Conservation (phyloP, 352 stramenopile species). For the Pythium sukuiense region DNA sequence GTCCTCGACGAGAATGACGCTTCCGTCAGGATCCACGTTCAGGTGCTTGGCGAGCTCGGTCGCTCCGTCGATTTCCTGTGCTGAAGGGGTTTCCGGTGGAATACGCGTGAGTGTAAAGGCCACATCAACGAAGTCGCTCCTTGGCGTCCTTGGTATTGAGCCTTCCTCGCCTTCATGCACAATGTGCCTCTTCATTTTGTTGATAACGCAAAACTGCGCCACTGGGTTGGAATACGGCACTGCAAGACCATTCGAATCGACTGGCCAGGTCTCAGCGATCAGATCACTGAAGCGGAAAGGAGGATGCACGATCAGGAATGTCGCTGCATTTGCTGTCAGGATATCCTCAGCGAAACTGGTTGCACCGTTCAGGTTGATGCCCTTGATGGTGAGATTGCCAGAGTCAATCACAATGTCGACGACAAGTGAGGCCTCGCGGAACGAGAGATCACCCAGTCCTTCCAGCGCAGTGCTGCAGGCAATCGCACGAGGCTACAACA, state of each 20-base stretch:
- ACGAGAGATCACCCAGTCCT: conserved; percentile 18
- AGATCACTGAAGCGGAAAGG: conserved; percentile 28
- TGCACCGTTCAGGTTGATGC: conserved; percentile 31
- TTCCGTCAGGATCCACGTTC: conserved; percentile 44
- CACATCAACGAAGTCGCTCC: conserved; percentile 14
- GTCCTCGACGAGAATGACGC: conserved; percentile 52
- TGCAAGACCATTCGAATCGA: conserved; percentile 16
- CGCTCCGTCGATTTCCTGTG: background rate
- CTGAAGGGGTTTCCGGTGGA: background rate
- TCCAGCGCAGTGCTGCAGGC: conserved; percentile 33
- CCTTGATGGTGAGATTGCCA: conserved; percentile 53
- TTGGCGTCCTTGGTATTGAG: conserved; percentile 1
- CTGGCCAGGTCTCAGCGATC: conserved; percentile 30
- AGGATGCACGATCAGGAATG: conserved; percentile 51
- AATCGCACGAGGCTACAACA: conserved; percentile 37
- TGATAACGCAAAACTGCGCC: conserved; percentile 41
- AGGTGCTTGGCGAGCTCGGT: conserved; percentile 21
- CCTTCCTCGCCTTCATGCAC: conserved; percentile 31
- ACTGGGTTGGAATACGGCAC: conserved; percentile 41
- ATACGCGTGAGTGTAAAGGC: conserved; percentile 14
- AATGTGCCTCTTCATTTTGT: conserved; percentile 21
- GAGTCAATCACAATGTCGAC: conserved; percentile 49
- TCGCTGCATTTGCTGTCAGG: conserved; percentile 19
- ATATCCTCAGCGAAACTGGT: conserved; percentile 52
- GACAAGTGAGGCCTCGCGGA: conserved; percentile 44